Base-by-base conservation (phyloP, 495 filamentous ascomycete species). In the Antarctomyces pellizariae region DNA sequence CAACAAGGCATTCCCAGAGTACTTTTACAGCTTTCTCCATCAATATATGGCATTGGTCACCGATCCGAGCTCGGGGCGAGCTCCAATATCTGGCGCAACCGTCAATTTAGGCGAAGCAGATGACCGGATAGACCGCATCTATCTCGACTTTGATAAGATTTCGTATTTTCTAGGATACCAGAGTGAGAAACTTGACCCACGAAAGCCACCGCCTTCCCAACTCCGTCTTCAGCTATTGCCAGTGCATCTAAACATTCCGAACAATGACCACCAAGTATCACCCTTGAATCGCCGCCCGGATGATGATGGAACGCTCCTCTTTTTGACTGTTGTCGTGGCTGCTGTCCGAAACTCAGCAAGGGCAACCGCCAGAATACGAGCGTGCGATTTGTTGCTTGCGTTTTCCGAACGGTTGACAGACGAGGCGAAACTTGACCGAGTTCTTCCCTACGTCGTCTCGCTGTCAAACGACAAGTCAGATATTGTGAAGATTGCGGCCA, bases 1-100 rank as follows among this genome's bases (percentile, higher is more conserved):
- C 33, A 57, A 60, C 19, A 95, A 86, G 45, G 76, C 80, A 2
- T 97, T 97, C 34, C 86, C 86, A 1, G 66, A 78, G 22, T 93
- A 92, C 43, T 97, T 93, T 34, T 92, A 91, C 58, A 89, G 65
- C 48, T 92, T 93, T 43, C 62, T 97, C 17, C 86, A 97, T 42
- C 78, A 90, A 36, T 91, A 93, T 46, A 91, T 97, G 79, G 77
- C 74, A 36, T 56, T 86, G 21, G 78, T 99, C 39, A 95, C 89
- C 2, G 84, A 99, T 44, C 75, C 80, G n/a, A 75, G 71, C 2
- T 74, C 76, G 16, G 79, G 77, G 2, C 69, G 68, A 28, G 57
- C 60, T 21, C 52, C 64, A 11, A 53, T 75, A 5, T 67, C 67
- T 12, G 57, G 66, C 1, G 62, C 65, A 10, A 53, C 57, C 11